These are phyloP conservation scores for Cucumis melo DNA, from an alignment of 306 rosid genomes.

Conservation along the genomic window DNA sequence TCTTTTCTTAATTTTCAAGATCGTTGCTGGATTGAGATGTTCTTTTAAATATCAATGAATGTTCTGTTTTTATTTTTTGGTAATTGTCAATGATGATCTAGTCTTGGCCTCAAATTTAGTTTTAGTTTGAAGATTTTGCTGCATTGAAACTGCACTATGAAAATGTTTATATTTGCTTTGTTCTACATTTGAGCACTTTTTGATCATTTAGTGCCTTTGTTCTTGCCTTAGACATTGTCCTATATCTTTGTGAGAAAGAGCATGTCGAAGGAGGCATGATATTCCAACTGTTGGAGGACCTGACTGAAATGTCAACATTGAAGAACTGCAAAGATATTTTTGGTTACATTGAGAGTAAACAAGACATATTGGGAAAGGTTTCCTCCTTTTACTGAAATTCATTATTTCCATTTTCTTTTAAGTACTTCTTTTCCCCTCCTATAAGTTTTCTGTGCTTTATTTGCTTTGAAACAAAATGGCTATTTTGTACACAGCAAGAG, in stretches of 20 bases:
- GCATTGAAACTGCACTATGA: not conserved
- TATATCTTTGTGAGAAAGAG: slow-evolving; percentile 93
- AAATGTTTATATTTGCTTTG: not conserved
- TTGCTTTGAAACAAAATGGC: slow-evolving; percentile 6
- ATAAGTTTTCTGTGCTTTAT: not conserved
- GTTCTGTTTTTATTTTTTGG: not conserved
- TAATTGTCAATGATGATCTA: not conserved
- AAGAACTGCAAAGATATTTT: slow-evolving; percentile 93
- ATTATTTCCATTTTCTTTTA: not conserved
- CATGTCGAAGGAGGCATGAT: slow-evolving; percentile 98
- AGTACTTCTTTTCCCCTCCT: not conserved
- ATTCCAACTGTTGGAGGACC: slow-evolving; percentile 90
- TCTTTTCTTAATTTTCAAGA: not conserved
- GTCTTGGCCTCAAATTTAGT: not conserved
- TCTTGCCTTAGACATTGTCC: slow-evolving; percentile 47
- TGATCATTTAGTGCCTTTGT: not conserved
- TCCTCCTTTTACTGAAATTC: not conserved
- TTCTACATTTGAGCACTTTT: not conserved
- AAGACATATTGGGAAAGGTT: slow-evolving; percentile 91
- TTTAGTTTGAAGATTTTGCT: not conserved
- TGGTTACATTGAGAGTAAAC: slow-evolving; percentile 92
- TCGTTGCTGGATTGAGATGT: not conserved
- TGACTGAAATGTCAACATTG: slow-evolving; percentile 98
- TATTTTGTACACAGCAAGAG: slow-evolving; percentile 53
- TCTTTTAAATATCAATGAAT: not conserved